A percentile compares a stretch with the other conserved stretches of the same genome.
These are phyloP conservation scores for Podila minutissima DNA, from an alignment of 192 early-diverging fungal species.

Conservation along the genomic window DNA sequence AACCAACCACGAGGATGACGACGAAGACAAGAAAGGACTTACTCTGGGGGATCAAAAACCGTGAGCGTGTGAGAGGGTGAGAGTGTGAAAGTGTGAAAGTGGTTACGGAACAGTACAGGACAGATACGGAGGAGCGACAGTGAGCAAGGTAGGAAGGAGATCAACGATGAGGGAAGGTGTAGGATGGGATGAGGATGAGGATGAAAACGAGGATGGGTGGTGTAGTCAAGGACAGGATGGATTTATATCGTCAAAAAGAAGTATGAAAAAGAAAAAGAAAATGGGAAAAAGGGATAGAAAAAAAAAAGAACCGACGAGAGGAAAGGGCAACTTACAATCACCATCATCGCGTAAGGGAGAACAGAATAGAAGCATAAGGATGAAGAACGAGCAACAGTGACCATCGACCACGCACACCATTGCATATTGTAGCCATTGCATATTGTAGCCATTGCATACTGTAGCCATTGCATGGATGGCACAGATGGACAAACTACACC, in stretches of 20 bases:
- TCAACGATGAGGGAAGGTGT: too few relatives aligned
- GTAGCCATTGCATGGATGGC: too few relatives aligned
- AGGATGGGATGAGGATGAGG: neutral
- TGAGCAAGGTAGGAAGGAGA: too few relatives aligned
- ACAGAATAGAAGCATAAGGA: neutral
- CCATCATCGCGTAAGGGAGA: neutral
- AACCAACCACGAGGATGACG: too few relatives aligned
- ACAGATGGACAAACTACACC: constrained; percentile 2
- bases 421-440: too few relatives aligned
- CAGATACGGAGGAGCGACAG: too few relatives aligned
- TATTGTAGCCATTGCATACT: too few relatives aligned
- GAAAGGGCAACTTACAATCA: neutral
- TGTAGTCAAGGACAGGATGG: neutral
- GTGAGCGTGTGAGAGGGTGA: neutral
- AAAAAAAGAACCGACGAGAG: neutral
- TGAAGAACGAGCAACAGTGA: too few relatives aligned
- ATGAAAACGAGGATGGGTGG: neutral
- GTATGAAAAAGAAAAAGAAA: neutral
- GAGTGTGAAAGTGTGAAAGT: neutral
- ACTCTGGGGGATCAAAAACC: neutral
- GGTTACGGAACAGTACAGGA: too few relatives aligned
- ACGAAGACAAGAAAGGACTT: too few relatives aligned
- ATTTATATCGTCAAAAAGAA: neutral
- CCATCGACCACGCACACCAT: too few relatives aligned
- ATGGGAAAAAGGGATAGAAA: neutral